These are phyloP conservation scores for Plantago ovata DNA, from an alignment of 257 asterid species.

Conservation along the genomic window DNA sequence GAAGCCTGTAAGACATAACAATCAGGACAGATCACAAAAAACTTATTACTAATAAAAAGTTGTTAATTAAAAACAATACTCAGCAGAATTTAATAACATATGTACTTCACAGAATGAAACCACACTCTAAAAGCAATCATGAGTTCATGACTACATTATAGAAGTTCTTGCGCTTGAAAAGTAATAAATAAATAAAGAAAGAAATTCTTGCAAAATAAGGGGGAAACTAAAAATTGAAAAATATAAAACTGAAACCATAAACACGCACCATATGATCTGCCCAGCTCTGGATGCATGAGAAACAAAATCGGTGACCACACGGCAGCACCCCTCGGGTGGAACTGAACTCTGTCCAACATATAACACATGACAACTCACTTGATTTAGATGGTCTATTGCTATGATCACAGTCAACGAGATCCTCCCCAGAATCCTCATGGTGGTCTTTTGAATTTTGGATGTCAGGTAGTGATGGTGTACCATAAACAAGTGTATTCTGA, in stretches of 20 bases:
- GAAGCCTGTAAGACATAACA: slow-evolving; percentile 37
- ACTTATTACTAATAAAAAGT: not conserved
- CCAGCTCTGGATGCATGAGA: slow-evolving; percentile 80
- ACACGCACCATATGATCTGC: slow-evolving; percentile 61
- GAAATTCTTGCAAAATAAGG: no score
- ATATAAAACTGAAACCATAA: slow-evolving; percentile 3
- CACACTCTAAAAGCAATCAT: no score
- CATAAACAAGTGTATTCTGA: slow-evolving; percentile 18
- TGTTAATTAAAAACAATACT: not conserved
- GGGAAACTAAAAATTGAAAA: slow-evolving; percentile 6
- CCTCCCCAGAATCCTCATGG: slow-evolving; percentile 23
- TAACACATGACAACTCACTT: slow-evolving; percentile 69
- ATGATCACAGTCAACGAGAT: slow-evolving; percentile 25
- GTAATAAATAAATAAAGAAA: no score
- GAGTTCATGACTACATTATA: no score
- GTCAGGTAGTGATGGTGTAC: slow-evolving; percentile 20
- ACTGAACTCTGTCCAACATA: slow-evolving; percentile 86
- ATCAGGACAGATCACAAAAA: slow-evolving; percentile 10
- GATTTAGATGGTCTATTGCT: slow-evolving; percentile 28
- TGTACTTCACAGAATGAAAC: no score
- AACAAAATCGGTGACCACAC: slow-evolving; percentile 96
- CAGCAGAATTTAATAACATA: no score
- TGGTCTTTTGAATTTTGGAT: slow-evolving; percentile 22
- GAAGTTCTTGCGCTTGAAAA: no score
- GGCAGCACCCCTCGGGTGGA: slow-evolving; percentile 77